These are phyloP conservation scores for Heliocybe sulcata DNA, from an alignment of 1,284 basidiomycete genomes.

Conservation along the genomic window DNA sequence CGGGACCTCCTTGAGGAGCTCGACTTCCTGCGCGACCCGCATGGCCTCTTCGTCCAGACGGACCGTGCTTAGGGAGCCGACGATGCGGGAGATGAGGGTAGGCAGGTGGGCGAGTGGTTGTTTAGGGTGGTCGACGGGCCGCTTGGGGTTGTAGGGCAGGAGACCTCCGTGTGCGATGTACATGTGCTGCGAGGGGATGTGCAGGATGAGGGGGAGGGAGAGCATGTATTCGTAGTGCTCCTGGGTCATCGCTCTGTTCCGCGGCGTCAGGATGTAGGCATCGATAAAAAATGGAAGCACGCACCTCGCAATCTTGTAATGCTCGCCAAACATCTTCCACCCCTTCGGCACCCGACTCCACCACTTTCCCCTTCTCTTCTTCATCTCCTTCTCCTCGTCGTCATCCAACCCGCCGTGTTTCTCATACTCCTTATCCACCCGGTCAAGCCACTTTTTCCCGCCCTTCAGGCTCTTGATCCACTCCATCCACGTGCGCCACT, in stretches of 20 bases:
- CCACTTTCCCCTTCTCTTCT: constrained; percentile 35
- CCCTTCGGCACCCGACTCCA: constrained; percentile 47
- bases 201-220: constrained; percentile 64
- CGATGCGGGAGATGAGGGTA: background rate
- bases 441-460: constrained; percentile 43
- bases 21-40: constrained; percentile 41
- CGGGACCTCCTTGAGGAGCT: constrained; percentile 54
- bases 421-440: constrained; percentile 35
- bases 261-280: background rate
- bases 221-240: constrained; percentile 64
- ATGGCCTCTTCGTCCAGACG: constrained; percentile 9
- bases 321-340: constrained; percentile 71
- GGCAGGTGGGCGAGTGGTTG: constrained; percentile 70
- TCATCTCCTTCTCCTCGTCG: constrained; percentile 23
- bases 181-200: constrained; percentile 71
- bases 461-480: constrained; percentile 37
- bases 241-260: constrained; percentile 39
- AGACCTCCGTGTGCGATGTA: constrained; percentile 83
- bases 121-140: constrained; percentile 32
- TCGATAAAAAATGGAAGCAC: constrained; percentile 5
- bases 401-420: constrained; percentile 6
- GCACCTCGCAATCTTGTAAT: constrained; percentile 67
- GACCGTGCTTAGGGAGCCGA: background rate
- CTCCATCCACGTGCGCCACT: constrained; percentile 80
- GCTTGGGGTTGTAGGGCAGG: constrained; percentile 60